Evolutionary conservation across 1,284 basidiomycete species (phyloP), one percentile per base, ranked within the genome.

Genomic region (Lignosus rhinocerotis): DNA sequence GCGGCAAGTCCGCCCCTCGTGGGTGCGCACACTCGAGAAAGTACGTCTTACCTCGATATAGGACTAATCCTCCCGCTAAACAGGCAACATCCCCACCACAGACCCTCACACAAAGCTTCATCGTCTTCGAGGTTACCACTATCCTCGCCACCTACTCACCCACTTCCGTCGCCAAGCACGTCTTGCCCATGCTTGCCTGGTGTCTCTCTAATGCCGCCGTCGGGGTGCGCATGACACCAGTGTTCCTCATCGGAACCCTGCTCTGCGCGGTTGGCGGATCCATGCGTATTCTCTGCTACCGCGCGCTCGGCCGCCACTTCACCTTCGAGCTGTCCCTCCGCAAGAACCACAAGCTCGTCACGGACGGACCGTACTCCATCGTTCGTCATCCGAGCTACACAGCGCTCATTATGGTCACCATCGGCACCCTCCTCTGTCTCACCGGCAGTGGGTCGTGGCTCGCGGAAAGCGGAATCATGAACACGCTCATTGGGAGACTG

Each of bases 321-420:
- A 68, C 67, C 17, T 68, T 64, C 63, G 56, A 66, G 53, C 57
- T 68, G n/a, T 58, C 67, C 25, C 45, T 68, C 41, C 60, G 58
- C 30, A 59, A 62, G 36, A 60, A 54, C 21, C 66, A 67, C 53
- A 47, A 55, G 50, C 63, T 68, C 21, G 62, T 68, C 56, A 66
- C 62, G 17, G 58, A 58, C 17, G 66, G 66, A n/a, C 67, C 67
- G 39, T 68, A 67, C 62, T 19, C 64, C n/a, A 19, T 66, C 63
- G 65, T 67, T 9, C 67, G 66, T 38, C 67, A 68, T 48, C 67
- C 67, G 39, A 61, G 62, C 45, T 68, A 68, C 59, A 63, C 56
- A 9, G 66, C 61, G 5, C 53, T 59, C 34, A 48, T 54, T 39
- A 54, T 67, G 51, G 61, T 66, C 43, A 52, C 53, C 44, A 21